Percentiles rank a stretch among this genome's conserved stretches.
Evolutionary conservation across 78 protist genomes (phyloP).

Genomic region (Capsaspora owczarzaki): DNA sequence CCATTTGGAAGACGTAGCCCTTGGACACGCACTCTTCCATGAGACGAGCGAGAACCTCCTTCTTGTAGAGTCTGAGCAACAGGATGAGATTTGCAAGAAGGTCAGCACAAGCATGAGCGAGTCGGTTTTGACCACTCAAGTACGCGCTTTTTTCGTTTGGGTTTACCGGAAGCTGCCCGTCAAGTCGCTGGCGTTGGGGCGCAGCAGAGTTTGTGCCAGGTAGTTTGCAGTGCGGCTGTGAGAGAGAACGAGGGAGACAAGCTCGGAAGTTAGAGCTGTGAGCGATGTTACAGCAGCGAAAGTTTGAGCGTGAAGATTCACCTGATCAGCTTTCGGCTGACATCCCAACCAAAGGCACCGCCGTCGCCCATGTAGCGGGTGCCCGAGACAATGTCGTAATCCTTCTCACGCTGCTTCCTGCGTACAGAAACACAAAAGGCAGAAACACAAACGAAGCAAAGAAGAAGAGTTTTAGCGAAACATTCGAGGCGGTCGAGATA

Average conservation of each 20-base stretch:
- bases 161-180: slow-evolving; percentile 83
- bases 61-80: slow-evolving; percentile 55
- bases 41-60: slow-evolving; percentile 55
- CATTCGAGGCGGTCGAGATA: too few relatives aligned
- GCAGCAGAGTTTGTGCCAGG: slow-evolving; percentile 52
- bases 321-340: slow-evolving; percentile 54
- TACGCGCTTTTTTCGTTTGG: too few relatives aligned
- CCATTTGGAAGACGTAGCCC: slow-evolving; percentile 87
- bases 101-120: neutral
- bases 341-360: slow-evolving; percentile 85
- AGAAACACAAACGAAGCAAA: neutral
- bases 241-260: too few relatives aligned
- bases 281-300: neutral
- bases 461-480: too few relatives aligned
- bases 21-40: slow-evolving; percentile 47
- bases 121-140: too few relatives aligned
- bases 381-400: slow-evolving; percentile 81
- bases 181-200: slow-evolving; percentile 72
- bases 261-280: too few relatives aligned
- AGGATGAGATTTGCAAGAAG: neutral
- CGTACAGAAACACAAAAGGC: neutral
- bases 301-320: neutral
- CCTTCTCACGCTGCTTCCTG: slow-evolving; percentile 45
- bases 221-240: slow-evolving; percentile 74
- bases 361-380: slow-evolving; percentile 79